phyloP scores from a whole-genome alignment of 108 stramenopile species.

The Cyclotella choctawhatcheeana region DNA sequence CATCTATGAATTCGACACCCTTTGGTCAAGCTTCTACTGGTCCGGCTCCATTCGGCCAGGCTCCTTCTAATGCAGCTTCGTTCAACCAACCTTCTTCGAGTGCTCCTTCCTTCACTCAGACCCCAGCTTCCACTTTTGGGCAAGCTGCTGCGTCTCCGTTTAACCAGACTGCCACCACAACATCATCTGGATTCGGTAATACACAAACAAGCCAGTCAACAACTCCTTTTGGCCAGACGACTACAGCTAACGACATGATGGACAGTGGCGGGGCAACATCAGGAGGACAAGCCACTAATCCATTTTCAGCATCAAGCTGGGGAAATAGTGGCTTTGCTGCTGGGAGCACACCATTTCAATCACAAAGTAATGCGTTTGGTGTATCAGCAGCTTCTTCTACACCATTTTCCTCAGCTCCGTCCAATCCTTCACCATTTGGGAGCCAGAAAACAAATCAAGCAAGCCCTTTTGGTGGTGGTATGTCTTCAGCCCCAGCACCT shows the following conservation, averaged over 20 bases:
- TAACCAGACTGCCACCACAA: too few species aligned
- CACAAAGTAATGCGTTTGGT: not conserved
- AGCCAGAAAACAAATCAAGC: not conserved
- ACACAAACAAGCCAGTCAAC: too few species aligned
- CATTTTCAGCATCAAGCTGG: slow-evolving; percentile 16
- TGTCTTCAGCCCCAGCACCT: slow-evolving; percentile 5
- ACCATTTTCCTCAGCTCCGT: not conserved
- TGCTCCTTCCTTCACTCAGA: too few species aligned
- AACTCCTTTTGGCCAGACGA: not conserved
- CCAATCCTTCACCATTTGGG: slow-evolving; percentile 2
- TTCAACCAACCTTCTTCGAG: not conserved
- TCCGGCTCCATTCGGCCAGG: slow-evolving; percentile 37
- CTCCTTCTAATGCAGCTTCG: not conserved
- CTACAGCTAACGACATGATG: slow-evolving; percentile 17
- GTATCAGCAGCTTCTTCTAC: not conserved
- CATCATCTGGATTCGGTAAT: too few species aligned
- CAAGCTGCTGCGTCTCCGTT: too few species aligned
- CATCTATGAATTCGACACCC: slow-evolving; percentile 18
- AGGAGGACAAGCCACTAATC: slow-evolving; percentile 12
- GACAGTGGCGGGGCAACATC: not conserved
- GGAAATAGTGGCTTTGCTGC: too few species aligned
- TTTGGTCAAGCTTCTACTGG: slow-evolving; percentile 21
- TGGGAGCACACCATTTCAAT: too few species aligned
- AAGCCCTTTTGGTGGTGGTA: slow-evolving; percentile 45
- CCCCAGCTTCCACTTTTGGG: too few species aligned